Base-by-base conservation (phyloP, 176 grass and related monocot species). In the Stipa capillata region DNA sequence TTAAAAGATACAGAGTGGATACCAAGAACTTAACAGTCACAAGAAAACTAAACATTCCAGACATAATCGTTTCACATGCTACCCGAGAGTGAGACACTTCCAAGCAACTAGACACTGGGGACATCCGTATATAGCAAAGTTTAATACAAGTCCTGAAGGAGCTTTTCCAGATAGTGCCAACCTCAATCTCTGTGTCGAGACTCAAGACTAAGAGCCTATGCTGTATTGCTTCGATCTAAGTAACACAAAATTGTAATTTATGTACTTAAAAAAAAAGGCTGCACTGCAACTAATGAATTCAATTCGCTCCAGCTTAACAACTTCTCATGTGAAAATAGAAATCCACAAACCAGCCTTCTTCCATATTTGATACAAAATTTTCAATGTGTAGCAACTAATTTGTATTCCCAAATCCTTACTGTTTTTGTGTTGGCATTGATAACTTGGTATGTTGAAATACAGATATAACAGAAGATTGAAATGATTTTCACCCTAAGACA, bases 331-430 rank as follows among this genome's bases (percentile, higher is more conserved):
- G 44, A 56, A 83, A 56, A 79, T 4, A 41, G 2, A 48, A 50
- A 76, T 67, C 12, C 34, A 0, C 3, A 80, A 64, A 37, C 58
- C 35, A 23, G 0, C 42, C 25, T 69, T 34, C 28, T 52, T 79
- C 20, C 27, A 45, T 75, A 75, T 29, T 18, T 7, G 6, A 84
- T n/a, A n/a, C n/a, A n/a, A n/a, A n/a, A 60, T 54, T 61, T 13
- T 53, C 13, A 82, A 25, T 27, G 42, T 36, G 59, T 21, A 53
- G 20, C 62, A 80, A 59, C 20, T 31, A 14, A 33, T 23, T 57
- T 66, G 23, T 47, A 88, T 69, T 45, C 54, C 27, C 25, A 85
- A 49, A 52, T 79, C 51, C 42, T 88, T 74, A 21, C 48, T 34
- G 13, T 11, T 60, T 82, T 79, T 67, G 21, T 33, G 75, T 80